These are phyloP conservation scores for Lachancea sp. DNA, from an alignment of 805 yeast genomes.

Conservation along the genomic window DNA sequence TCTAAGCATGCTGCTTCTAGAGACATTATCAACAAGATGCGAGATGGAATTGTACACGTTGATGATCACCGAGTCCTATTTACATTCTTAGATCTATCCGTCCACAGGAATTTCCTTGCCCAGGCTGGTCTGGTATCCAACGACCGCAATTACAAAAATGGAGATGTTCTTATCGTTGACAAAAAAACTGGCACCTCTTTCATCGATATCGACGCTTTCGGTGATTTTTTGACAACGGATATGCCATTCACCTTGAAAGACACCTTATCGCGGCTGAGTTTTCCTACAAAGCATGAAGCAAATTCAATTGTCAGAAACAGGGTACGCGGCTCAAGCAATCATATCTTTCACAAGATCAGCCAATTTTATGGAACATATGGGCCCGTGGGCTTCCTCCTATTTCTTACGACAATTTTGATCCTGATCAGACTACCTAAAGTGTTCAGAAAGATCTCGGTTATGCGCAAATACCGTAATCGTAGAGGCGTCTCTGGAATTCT, in stretches of 20 bases:
- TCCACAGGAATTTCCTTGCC: conserved; percentile 29
- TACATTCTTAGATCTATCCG: conserved; percentile 46
- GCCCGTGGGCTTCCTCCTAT: neutral
- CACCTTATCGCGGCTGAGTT: conserved; percentile 36
- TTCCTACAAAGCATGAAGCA: conserved; percentile 24
- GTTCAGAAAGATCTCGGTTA: conserved; percentile 9
- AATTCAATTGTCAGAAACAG: conserved; percentile 1
- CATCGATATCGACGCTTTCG: conserved; percentile 34
- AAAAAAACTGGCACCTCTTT: conserved; percentile 32
- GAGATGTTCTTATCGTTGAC: conserved; percentile 53
- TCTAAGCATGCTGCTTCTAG: conserved; percentile 38
- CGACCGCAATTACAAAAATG: conserved; percentile 35
- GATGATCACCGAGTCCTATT: conserved; percentile 39
- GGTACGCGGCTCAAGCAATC: neutral
- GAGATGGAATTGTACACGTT: conserved; percentile 42
- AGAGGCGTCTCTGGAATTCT: conserved; percentile 20
- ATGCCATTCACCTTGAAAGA: conserved; percentile 34
- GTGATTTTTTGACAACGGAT: conserved; percentile 33
- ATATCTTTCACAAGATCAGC: neutral
- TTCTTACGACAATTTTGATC: neutral
- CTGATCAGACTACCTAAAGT: conserved; percentile 5
- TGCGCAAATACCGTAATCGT: conserved; percentile 20
- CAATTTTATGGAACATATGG: neutral
- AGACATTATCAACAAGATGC: conserved; percentile 43
- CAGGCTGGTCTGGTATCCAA: conserved; percentile 17